phyloP scores from a whole-genome alignment of 176 grass and related monocot species.

The Alopecurus myosuroides region DNA sequence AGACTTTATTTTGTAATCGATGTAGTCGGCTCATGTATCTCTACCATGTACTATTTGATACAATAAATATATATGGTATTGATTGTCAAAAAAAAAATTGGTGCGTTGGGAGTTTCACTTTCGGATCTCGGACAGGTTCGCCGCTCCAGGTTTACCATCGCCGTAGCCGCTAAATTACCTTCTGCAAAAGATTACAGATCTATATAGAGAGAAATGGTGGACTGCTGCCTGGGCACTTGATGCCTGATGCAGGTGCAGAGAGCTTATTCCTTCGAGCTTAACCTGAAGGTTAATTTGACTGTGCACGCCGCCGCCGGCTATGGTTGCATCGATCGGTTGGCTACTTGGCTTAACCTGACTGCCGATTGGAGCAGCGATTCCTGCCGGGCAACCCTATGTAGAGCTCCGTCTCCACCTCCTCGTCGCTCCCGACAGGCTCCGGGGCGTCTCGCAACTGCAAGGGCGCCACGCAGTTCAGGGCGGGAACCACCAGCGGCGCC shows the following conservation, averaged over 20 bases:
- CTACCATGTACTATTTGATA: too few relatives aligned
- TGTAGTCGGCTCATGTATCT: too few relatives aligned
- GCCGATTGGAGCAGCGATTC: constrained; percentile 12
- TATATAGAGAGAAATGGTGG: not conserved
- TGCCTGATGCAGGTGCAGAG: not conserved
- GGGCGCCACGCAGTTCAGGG: not conserved
- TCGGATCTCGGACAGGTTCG: not conserved
- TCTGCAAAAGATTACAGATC: not conserved
- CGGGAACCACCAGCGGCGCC: not conserved
- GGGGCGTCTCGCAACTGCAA: not conserved
- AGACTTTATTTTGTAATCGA: too few relatives aligned
- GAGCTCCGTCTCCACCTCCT: constrained; percentile 60
- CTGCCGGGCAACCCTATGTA: constrained; percentile 54
- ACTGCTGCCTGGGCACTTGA: not conserved
- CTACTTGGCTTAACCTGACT: constrained; percentile 18
- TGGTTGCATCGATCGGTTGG: not conserved
- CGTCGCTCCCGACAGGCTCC: not conserved
- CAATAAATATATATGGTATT: too few relatives aligned
- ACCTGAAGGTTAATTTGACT: not conserved
- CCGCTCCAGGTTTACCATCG: not conserved
- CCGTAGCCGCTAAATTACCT: not conserved
- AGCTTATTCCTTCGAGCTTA: constrained; percentile 30
- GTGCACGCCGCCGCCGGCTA: not conserved
- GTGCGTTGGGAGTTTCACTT: not conserved
- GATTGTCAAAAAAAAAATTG: not conserved